Evolutionary conservation across 208 protist genomes (phyloP), one percentile per base, ranked within the genome.

Genomic region (Leishmania gerbilli): DNA sequence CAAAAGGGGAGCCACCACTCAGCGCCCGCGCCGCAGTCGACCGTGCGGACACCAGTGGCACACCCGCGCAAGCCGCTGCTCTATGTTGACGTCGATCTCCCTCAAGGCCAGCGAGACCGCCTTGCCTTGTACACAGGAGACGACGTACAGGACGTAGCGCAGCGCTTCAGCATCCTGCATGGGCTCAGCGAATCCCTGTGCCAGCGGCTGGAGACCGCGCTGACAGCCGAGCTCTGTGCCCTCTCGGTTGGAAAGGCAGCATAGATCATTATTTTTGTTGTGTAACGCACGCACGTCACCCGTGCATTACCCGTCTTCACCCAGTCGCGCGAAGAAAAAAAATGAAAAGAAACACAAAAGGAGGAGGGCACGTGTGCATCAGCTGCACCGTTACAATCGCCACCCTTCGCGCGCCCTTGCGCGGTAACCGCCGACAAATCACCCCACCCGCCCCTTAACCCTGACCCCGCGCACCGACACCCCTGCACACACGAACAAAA

Each of bases 1-100:
- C 42, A 47, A 15, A 51, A 72, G 7, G 34, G 2, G 17, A n/a
- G 5, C 68, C 42, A 51, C 17, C 68, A 75, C n/a, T 51, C n/a
- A n/a, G 37, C 74, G 19, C 67, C 40, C 21, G 49, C n/a, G 45
- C 71, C 69, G n/a, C 45, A 53, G 42, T 34, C 68, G 17, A 42
- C 45, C 42, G 62, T 56, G 76, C 45, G 17, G 5, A 2, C 45
- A 76, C 51, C 13, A 49, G 67, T 21, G 71, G 62, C 47, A 49
- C 24, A 58, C 34, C 37, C 37, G 13, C 31, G 67, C 55, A 77
- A 56, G 42, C 81, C 81, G 53, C 76, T 85, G 37, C 71, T 85
- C 9, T 81, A 85, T 74, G 81, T 85, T 9, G 81, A 85, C 53
- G 76, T 85, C 21, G 81, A 85, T 34, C 51, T 83, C 72, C 84